Evolutionary conservation across 202 grass and related monocot species (phyloP), one percentile per base, ranked within the genome.

Genomic region (Elaeis oleifera): DNA sequence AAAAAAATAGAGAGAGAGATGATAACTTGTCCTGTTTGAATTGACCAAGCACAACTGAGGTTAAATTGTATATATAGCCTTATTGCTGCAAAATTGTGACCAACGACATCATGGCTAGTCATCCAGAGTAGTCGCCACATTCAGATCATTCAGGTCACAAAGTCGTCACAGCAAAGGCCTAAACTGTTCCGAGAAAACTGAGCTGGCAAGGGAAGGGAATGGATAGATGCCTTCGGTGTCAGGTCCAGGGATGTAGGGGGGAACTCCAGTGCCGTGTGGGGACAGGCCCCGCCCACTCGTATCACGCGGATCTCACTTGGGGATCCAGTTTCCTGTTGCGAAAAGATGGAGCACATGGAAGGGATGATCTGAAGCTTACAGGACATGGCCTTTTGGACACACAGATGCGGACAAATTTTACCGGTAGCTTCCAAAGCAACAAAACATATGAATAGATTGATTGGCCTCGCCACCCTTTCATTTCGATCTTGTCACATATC

Each of bases 281-380:
- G 19, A 54, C 52, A 6, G 18, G 6, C 18, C 2, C 19, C 2
- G 22, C 20, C 22, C 6, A 11, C 18, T 56, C 5, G 19, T 3
- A 22, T 23, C 54, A 56, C 13, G 54, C 54, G 54, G 20, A 23
- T 56, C 54, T 56, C 54, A 15, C 18, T 13, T 11, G 54, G 19
- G 20, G 53, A 13, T 18, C 11, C 19, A 22, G 53, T 3, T 22
- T 22, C 53, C 53, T 13, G 53, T 56, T 56, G 20, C 13, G 18
- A 56, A 22, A 21, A 56, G 53, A 23, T 56, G 53, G 53, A 56
- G 53, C 53, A 23, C 19, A 56, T 56, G 53, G 53, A 56, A 56
- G 6, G 8, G 18, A 3, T 11, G 20, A 22, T 56, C 7, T 23
- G 54, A 20, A 3, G 9, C 0, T 22, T 23, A 0, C 36, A 44